Evolutionary conservation across 192 early-diverging fungal species (phyloP), one percentile per base, ranked within the genome.

Genomic region (Backusella morwellensis): DNA sequence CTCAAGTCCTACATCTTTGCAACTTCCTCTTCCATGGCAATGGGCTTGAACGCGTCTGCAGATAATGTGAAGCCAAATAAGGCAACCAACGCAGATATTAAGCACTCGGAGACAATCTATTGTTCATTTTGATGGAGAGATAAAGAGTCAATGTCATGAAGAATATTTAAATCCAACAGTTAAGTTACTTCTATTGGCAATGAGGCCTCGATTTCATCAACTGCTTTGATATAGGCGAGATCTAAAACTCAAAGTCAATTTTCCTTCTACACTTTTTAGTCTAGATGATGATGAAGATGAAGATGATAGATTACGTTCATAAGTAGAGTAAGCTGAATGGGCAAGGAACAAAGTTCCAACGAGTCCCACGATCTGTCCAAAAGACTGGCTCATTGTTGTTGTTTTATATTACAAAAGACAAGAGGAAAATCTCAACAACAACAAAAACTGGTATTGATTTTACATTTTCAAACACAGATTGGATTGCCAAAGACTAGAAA

Each of bases 11-110:
- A 90, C 89, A 86, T 78, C 76, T 88, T 90, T 19, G 81, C 83
- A 83, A 90, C 87, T 72, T 90, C 89, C 9, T 78, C 84, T 56
- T 90, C 86, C 86, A 90, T 88, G 19, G 87, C 76, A 42, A 90
- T 88, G 35, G 85, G 78, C 71, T 90, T 88, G 71, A 90, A 87
- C 35, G 85, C 78, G 66, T 85, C 86, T n/a, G 87, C 85, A 12
- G 80, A 80, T 54, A 90, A 50, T 12, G 86, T 74, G 50, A 88
- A 80, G 34, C 89, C 86, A 6, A 90, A 59, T 19, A 86, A 75
- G 73, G 85, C 82, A 21, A 86, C 74, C 6, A 82, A 74, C 1
- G 88, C 85, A 17, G 89, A 85, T 17, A 79, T 21, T 35, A 90
- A 68, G 56, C 85, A 82, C 68, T 88, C 89, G 9, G 82, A 72